A percentile compares a stretch with the other conserved stretches of the same genome.
These are phyloP conservation scores for Lecanicillium sp. DNA, from an alignment of 2,329 filamentous ascomycete species.

Conservation along the genomic window DNA sequence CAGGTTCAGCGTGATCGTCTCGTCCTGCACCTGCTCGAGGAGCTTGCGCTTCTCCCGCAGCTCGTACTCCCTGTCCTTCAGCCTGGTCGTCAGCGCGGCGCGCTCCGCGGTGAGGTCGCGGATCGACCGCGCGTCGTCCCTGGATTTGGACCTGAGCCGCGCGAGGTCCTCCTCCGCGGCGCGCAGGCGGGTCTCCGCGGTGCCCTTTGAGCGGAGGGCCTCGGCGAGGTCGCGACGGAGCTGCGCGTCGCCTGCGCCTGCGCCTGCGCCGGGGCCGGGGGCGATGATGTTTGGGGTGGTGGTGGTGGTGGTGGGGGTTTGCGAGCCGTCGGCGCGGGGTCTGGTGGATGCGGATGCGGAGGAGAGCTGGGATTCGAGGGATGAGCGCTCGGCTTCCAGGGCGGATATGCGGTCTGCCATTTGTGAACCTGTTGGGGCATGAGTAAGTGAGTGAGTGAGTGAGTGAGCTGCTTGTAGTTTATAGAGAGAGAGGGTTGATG, in stretches of 20 bases:
- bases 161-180: conserved; percentile 58
- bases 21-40: conserved; percentile 85
- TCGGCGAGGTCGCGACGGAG: conserved; percentile 66
- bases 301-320: conserved; percentile 15
- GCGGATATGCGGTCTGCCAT: conserved; percentile 62
- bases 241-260: conserved; percentile 33
- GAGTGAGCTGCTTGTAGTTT: no score
- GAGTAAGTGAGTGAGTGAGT: no score
- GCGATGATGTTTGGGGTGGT: not conserved
- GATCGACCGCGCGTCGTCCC: conserved; percentile 56
- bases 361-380: conserved; percentile 27
- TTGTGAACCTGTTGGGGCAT: conserved; percentile 51
- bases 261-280: conserved; percentile 18
- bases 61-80: conserved; percentile 82
- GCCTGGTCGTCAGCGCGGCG: conserved; percentile 53
- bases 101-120: conserved; percentile 57
- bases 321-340: no score
- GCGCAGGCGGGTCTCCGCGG: conserved; percentile 59
- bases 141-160: conserved; percentile 53
- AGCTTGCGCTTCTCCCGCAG: conserved; percentile 76
- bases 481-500: conserved; percentile 17
- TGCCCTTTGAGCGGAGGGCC: conserved; percentile 66
- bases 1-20: conserved; percentile 80
- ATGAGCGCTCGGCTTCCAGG: conserved; percentile 53
- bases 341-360: no score